Base-by-base conservation (phyloP, 345 rosid genomes). In the Rhizophora mangle region DNA sequence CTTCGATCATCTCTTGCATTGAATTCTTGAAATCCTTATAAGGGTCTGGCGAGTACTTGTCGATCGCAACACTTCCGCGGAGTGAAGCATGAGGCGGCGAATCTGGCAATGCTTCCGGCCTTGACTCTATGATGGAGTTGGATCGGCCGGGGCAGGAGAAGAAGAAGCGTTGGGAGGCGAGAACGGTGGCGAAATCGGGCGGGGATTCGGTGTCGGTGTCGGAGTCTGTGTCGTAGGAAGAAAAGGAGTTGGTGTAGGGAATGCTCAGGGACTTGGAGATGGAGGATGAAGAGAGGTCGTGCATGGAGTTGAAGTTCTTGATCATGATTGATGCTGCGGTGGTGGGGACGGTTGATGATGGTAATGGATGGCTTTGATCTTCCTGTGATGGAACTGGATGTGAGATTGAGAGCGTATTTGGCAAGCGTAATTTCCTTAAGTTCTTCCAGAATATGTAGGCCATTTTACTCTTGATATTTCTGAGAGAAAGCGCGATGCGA, bases 1-100 rank as follows among this genome's bases (percentile, higher is more conserved):
- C 91, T 74, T 89, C 93, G 1, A 94, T 83, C 98, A 94, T 94
- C 75, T 89, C 97, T 63, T 76, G 84, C 97, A 91, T 94, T 56
- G 97, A 94, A n/a, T 68, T n/a, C 37, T 84, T 82, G 54, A 94
- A 94, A 69, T 94, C 98, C 10, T 58, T 53, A 78, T 86, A 85
- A 22, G 97, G 98, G 71, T 91, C 93, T 46, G 89, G 84, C 1
- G 98, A 91, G 69, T 71, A 87, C 49, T 85, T 91, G 76, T 67
- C 82, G 3, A 88, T 80, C 27, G 88, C 92, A 49, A 76, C 78
- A 29, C 90, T 90, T 26, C 93, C 90, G 31, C 61, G 60, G n/a
- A 78, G 24, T 8, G 71, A 72, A 3, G 49, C 0, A 26, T 37
- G 63, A 22, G 20, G 70, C 1, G 59, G 36, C 37, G 37, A 34